Base-by-base conservation (phyloP, 441 rosid species). In the Adansonia grandidieri region DNA sequence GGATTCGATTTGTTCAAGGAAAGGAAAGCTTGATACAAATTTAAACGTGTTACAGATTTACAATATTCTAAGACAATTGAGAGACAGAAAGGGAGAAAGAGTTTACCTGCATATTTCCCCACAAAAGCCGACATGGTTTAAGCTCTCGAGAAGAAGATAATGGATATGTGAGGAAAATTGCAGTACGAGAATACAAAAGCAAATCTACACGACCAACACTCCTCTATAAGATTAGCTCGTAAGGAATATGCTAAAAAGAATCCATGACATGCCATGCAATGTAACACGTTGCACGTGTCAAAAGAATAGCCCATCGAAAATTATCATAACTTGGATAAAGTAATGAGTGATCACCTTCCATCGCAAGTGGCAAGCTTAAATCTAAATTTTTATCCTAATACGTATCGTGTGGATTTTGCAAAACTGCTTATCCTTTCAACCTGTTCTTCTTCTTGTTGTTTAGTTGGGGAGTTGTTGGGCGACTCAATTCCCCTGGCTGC, bases 51-150 rank as follows among this genome's bases (percentile, higher is more conserved):
- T 62, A 4, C 44, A 54, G 13, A 28, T 28, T 22, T 24, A 24
- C 28, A 24, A 37, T 5, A 37, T 37, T 37, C 40, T 37, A 37
- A 37, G 40, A 37, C 40, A 37, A 37, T 37, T 37, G 40, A 37
- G 1, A 24, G 28, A 24, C 28, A 24, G 28, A 24, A 24, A 24
- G 28, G 28, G 40, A 1, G 11, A 66, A 62, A 44, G 63, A 51
- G 37, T 86, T 67, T 44, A 94, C 96, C 98, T 87, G 93, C 90
- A 78, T 92, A 90, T 81, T 90, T 91, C 82, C 98, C 96, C 20
- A 90, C 89, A 83, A 90, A 94, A 82, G 96, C 98, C 79, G 97
- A 90, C 98, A 91, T 94, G 84, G 87, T 74, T 24, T 71, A 74
- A 74, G 64, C 67, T 48, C 67, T 48, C 56, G 37, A 60, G 69